phyloP scores from a whole-genome alignment of 805 yeast species.

The Kockiozyma suomiensis region DNA sequence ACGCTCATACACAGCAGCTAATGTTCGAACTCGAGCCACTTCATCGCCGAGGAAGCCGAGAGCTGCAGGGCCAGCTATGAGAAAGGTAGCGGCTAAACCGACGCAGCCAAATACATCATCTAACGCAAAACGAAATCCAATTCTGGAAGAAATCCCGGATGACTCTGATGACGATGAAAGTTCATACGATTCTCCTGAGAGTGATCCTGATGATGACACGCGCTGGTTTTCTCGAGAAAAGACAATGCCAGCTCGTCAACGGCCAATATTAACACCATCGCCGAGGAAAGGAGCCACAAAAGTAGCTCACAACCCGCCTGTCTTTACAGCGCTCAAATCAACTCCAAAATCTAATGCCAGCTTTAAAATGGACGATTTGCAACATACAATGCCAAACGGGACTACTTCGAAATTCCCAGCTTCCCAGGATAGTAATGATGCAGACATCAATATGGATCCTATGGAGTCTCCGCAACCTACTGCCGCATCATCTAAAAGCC shows the following conservation, averaged over 20 bases:
- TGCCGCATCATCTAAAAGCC: not conserved
- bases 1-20: not conserved
- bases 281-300: constrained; percentile 5
- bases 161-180: not conserved
- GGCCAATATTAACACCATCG: constrained; percentile 10
- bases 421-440: not conserved
- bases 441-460: constrained; percentile 24
- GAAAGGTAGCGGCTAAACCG: not conserved
- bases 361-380: constrained; percentile 38
- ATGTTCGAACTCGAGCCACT: not conserved
- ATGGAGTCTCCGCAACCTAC: constrained; percentile 8
- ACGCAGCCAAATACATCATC: not conserved
- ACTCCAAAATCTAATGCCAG: constrained; percentile 40
- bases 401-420: not conserved
- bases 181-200: constrained; percentile 5
- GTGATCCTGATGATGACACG: constrained; percentile 1
- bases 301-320: not conserved
- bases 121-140: not conserved
- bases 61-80: not conserved
- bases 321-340: constrained; percentile 2
- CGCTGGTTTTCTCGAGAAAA: not conserved
- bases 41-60: not conserved
- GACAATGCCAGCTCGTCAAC: not conserved
- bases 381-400: constrained; percentile 8
- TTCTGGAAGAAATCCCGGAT: not conserved